These are phyloP conservation scores for Cordyceps militaris DNA, from an alignment of 2,329 filamentous ascomycete genomes.

Conservation along the genomic window DNA sequence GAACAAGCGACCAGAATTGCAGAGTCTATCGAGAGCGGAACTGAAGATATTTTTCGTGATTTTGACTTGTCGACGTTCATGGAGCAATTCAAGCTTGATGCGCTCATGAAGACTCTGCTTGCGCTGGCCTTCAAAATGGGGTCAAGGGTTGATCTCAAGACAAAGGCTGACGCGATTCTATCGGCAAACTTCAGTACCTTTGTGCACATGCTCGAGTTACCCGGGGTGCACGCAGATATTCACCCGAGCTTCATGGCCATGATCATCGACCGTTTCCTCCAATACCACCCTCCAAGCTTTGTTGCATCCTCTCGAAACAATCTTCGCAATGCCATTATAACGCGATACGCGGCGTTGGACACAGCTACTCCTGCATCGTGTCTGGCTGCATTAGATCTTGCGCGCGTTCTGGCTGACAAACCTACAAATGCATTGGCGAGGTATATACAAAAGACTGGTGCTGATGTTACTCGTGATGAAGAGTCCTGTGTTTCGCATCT, in stretches of 20 bases:
- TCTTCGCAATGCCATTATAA: constrained; percentile 56
- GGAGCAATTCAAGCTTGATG: constrained; percentile 91
- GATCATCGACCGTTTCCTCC: constrained; percentile 78
- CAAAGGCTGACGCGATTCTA: constrained; percentile 89
- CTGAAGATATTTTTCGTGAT: constrained; percentile 89
- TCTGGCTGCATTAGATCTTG: constrained; percentile 61
- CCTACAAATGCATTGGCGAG: constrained; percentile 52
- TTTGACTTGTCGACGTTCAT: constrained; percentile 95
- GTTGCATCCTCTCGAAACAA: constrained; percentile 68
- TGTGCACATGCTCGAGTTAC: constrained; percentile 64
- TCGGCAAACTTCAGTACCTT: constrained; percentile 73
- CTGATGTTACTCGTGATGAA: constrained; percentile 66
- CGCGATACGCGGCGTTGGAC: constrained; percentile 60
- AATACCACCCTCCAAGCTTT: constrained; percentile 81
- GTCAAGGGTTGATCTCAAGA: constrained; percentile 73
- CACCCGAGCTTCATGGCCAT: constrained; percentile 64
- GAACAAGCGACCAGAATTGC: constrained; percentile 86
- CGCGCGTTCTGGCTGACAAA: constrained; percentile 56
- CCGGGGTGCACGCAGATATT: constrained; percentile 59
- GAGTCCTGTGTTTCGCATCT: constrained; percentile 55
- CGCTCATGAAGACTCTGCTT: constrained; percentile 78
- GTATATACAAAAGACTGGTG: constrained; percentile 67
- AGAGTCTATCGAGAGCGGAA: constrained; percentile 82
- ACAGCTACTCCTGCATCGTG: constrained; percentile 63
- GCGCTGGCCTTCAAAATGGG: constrained; percentile 82